A percentile compares a stretch with the other conserved stretches of the same genome.
Evolutionary conservation across 495 filamentous ascomycete species (phyloP).

Genomic region (Aspergillus nanangensis): DNA sequence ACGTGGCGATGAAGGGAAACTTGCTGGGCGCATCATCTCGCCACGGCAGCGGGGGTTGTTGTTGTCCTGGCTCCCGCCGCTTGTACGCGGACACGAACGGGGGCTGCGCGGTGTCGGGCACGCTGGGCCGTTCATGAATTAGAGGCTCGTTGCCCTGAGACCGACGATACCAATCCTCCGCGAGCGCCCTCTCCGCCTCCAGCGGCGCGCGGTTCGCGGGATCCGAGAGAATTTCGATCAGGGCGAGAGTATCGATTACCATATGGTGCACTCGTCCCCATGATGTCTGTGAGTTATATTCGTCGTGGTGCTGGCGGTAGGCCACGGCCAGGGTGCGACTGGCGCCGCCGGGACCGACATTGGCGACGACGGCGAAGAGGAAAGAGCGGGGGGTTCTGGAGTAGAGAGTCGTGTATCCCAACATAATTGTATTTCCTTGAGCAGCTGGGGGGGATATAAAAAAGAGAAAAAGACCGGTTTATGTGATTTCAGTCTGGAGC

Average conservation of each 20-base stretch:
- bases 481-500: no score
- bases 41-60: conserved; percentile 13
- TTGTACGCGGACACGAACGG: conserved; percentile 7
- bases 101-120: conserved; percentile 15
- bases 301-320: conserved; percentile 14
- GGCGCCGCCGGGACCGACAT: conserved; percentile 13
- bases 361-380: conserved; percentile 16
- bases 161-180: conserved; percentile 14
- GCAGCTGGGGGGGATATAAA: no score
- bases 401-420: conserved; percentile 7
- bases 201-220: no score
- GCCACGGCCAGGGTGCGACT: conserved; percentile 16
- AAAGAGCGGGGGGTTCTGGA: conserved; percentile 6
- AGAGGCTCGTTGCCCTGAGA: conserved; percentile 2
- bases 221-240: no score
- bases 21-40: conserved; percentile 9
- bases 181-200: no score
- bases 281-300: background rate
- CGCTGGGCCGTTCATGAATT: conserved; percentile 9
- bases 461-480: no score
- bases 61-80: conserved; percentile 1
- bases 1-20: conserved; percentile 15
- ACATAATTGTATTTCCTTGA: no score
- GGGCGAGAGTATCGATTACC: no score
- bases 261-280: conserved; percentile 3